Percentiles rank a stretch among this genome's conserved stretches.
phyloP scores from a whole-genome alignment of 1,284 basidiomycete genomes.

The Peniophora sp. region DNA sequence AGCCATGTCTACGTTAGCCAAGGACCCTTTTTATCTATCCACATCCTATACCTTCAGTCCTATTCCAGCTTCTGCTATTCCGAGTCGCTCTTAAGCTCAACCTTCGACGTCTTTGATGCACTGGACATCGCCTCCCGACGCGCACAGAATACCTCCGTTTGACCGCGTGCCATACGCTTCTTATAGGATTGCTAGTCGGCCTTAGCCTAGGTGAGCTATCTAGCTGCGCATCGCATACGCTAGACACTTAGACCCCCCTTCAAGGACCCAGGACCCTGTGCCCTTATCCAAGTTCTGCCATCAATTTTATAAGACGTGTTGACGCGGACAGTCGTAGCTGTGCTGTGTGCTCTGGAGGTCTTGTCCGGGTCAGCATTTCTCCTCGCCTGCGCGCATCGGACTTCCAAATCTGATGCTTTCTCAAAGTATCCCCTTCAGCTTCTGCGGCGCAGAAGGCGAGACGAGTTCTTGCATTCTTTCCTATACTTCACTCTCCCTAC shows the following conservation, averaged over 20 bases:
- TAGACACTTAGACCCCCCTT: neutral
- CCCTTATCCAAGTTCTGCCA: neutral
- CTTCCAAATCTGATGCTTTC: no score
- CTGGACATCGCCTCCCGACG: neutral
- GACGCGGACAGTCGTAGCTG: neutral
- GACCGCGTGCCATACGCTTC: constrained; percentile 1
- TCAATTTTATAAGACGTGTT: neutral
- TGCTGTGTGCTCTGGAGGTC: neutral
- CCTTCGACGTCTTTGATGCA: neutral
- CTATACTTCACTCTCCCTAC: no score
- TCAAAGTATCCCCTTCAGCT: no score
- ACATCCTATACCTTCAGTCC: neutral
- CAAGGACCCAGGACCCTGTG: neutral
- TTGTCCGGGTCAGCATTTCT: neutral
- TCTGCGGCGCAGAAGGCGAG: no score
- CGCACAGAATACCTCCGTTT: neutral
- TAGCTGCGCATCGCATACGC: neutral
- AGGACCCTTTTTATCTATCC: neutral
- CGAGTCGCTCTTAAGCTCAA: neutral
- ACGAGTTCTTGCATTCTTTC: no score
- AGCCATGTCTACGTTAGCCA: neutral
- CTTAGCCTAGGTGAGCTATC: neutral
- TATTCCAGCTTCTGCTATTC: neutral
- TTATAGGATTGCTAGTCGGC: neutral
- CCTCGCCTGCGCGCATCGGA: no score